Conservation (phyloP, 2,329 filamentous ascomycete species). For the Fusarium piperis region DNA sequence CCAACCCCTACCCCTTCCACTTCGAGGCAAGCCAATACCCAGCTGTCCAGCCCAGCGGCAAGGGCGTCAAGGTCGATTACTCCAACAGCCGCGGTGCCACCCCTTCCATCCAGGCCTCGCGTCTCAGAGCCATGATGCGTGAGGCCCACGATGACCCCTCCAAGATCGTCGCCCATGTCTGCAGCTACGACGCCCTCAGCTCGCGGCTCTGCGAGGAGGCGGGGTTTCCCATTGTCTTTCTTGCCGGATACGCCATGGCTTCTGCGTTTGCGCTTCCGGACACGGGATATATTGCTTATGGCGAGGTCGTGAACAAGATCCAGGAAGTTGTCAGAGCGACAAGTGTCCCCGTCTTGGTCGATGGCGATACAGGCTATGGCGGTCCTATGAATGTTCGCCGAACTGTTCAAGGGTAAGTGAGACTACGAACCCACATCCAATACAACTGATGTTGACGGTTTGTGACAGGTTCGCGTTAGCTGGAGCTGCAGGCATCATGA, state of each 20-base stretch:
- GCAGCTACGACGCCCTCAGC: conserved; percentile 55
- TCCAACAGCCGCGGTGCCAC: conserved; percentile 49
- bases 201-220: conserved; percentile 57
- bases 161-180: conserved; percentile 56
- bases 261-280: conserved; percentile 55
- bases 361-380: conserved; percentile 60
- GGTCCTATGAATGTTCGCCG: conserved; percentile 57
- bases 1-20: conserved; percentile 12
- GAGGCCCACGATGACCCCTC: conserved; percentile 52
- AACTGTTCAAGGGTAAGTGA: conserved; percentile 50
- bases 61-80: conserved; percentile 7
- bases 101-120: conserved; percentile 51
- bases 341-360: conserved; percentile 54
- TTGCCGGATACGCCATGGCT: conserved; percentile 54
- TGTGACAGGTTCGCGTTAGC: conserved; percentile 50
- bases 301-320: conserved; percentile 57
- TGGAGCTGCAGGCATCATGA: conserved; percentile 52
- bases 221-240: conserved; percentile 57
- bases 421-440: not conserved
- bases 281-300: conserved; percentile 59
- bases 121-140: conserved; percentile 50
- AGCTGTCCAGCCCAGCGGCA: not conserved
- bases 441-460: not conserved
- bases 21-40: conserved; percentile 16
- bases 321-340: conserved; percentile 52